A percentile compares a stretch with the other conserved stretches of the same genome.
Conservation (phyloP, 1,284 basidiomycete species). For the Ganoderma resinaceum region DNA sequence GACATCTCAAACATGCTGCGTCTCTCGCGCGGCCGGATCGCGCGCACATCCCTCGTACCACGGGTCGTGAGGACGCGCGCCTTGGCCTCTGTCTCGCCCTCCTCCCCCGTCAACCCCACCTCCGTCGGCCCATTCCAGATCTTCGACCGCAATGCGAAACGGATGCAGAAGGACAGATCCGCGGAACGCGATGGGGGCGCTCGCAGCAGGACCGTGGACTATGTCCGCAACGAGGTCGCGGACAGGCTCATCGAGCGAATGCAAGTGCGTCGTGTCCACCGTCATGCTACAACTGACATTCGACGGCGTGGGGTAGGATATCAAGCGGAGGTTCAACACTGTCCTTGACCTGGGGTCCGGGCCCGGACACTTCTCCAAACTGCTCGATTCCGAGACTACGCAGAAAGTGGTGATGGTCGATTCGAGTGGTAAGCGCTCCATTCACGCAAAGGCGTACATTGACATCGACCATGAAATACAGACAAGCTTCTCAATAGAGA, state of each 20-base stretch:
- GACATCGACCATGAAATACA: slow-evolving; percentile 38
- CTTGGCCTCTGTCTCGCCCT: slow-evolving; percentile 38
- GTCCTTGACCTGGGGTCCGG: slow-evolving; percentile 95
- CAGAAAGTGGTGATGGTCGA: slow-evolving; percentile 89
- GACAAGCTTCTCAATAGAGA: slow-evolving; percentile 77
- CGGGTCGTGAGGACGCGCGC: slow-evolving; percentile 15
- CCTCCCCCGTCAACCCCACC: slow-evolving; percentile 47
- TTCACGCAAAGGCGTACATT: not conserved
- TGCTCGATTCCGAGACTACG: slow-evolving; percentile 78
- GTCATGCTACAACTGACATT: not conserved
- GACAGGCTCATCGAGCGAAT: slow-evolving; percentile 92
- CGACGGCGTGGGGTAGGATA: slow-evolving; percentile 65
- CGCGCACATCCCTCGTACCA: not conserved
- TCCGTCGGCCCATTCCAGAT: slow-evolving; percentile 74
- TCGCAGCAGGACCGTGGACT: slow-evolving; percentile 86
- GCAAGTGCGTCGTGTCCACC: slow-evolving; percentile 54
- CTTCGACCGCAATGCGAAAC: slow-evolving; percentile 90
- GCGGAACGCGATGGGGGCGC: slow-evolving; percentile 62
- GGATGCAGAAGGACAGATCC: slow-evolving; percentile 82
- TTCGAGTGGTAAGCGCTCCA: slow-evolving; percentile 68
- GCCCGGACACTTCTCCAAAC: slow-evolving; percentile 90
- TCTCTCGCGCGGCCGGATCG: slow-evolving; percentile 10
- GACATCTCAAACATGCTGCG: slow-evolving; percentile 8
- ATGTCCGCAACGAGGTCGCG: slow-evolving; percentile 90
- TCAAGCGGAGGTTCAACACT: slow-evolving; percentile 83